Percentiles rank a stretch among this genome's conserved stretches.
These are phyloP conservation scores for Neoscytalidium dimidiatum DNA, from an alignment of 2,329 filamentous ascomycete genomes.

Conservation along the genomic window DNA sequence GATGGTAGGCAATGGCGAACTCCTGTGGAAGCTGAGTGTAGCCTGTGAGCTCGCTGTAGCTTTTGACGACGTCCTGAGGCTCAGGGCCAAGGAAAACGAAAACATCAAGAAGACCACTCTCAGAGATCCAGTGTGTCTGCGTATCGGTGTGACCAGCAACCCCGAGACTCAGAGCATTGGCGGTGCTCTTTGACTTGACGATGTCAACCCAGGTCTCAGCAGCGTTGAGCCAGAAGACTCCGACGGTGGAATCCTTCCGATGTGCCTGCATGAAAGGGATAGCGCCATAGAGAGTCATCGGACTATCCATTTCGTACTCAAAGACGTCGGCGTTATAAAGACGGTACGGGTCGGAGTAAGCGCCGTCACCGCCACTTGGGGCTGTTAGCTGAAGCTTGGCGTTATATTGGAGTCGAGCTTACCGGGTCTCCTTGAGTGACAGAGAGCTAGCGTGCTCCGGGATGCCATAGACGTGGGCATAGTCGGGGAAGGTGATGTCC, in stretches of 20 bases:
- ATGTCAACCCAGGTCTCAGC: slow-evolving; percentile 98
- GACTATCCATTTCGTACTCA: slow-evolving; percentile 94
- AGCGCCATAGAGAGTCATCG: slow-evolving; percentile 97
- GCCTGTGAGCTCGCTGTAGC: slow-evolving; percentile 87
- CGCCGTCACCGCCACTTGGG: slow-evolving; percentile 70
- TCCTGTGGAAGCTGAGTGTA: slow-evolving; percentile 89
- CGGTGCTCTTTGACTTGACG: slow-evolving; percentile 71
- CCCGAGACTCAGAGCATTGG: slow-evolving; percentile 77
- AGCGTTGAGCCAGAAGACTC: slow-evolving; percentile 95
- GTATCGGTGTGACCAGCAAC: slow-evolving; percentile 71
- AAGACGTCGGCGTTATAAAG: slow-evolving; percentile 97
- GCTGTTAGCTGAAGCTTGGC: slow-evolving; percentile 14
- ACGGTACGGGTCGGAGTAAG: slow-evolving; percentile 86
- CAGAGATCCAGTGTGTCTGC: slow-evolving; percentile 95
- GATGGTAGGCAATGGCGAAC: slow-evolving; percentile 91
- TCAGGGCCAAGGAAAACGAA: slow-evolving; percentile 93
- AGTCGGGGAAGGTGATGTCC: slow-evolving; percentile 90
- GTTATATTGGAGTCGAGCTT: slow-evolving; percentile 22
- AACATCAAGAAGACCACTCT: slow-evolving; percentile 83
- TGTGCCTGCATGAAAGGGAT: slow-evolving; percentile 99
- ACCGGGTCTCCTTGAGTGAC: slow-evolving; percentile 84
- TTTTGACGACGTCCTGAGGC: slow-evolving; percentile 76
- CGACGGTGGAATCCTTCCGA: slow-evolving; percentile 87
- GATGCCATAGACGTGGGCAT: slow-evolving; percentile 90
- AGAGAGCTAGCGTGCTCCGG: slow-evolving; percentile 89